phyloP scores from a whole-genome alignment of 2,329 filamentous ascomycete genomes.

The Trichoderma atroviride region DNA sequence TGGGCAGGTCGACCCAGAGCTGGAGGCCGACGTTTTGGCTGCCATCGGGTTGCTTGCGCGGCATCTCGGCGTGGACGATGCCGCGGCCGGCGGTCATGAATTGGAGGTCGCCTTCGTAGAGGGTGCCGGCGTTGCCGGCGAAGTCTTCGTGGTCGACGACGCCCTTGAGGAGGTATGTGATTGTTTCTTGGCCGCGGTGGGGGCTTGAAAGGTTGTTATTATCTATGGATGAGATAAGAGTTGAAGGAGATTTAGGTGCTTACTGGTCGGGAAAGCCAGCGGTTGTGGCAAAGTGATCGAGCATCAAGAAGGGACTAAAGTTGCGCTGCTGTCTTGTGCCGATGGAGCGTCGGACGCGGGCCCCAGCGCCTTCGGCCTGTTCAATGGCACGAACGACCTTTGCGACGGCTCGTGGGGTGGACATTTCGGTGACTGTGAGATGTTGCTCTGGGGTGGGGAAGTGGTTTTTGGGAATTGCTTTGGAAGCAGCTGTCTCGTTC shows the following conservation, averaged over 20 bases:
- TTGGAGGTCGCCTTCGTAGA: conserved; percentile 85
- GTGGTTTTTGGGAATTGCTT: conserved; percentile 12
- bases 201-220: conserved; percentile 39
- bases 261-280: conserved; percentile 88
- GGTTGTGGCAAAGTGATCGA: conserved; percentile 83
- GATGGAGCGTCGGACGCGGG: conserved; percentile 82
- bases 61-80: conserved; percentile 97
- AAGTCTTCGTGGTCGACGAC: conserved; percentile 93
- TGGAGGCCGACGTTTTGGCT: conserved; percentile 83
- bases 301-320: conserved; percentile 93
- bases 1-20: conserved; percentile 91
- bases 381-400: conserved; percentile 84
- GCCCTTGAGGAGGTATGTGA: conserved; percentile 86
- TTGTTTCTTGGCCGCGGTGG: conserved; percentile 80
- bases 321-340: conserved; percentile 82
- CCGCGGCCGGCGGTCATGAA: conserved; percentile 96
- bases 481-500: not conserved
- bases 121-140: conserved; percentile 79
- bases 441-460: conserved; percentile 28
- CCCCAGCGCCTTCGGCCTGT: conserved; percentile 85
- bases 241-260: conserved; percentile 17
- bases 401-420: conserved; percentile 73
- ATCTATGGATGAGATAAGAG: not conserved
- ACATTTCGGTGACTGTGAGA: conserved; percentile 54
- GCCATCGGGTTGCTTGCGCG: conserved; percentile 74